Evolutionary conservation across 768 basidiomycete genomes (phyloP).

Genomic region (Pholiota molesta): DNA sequence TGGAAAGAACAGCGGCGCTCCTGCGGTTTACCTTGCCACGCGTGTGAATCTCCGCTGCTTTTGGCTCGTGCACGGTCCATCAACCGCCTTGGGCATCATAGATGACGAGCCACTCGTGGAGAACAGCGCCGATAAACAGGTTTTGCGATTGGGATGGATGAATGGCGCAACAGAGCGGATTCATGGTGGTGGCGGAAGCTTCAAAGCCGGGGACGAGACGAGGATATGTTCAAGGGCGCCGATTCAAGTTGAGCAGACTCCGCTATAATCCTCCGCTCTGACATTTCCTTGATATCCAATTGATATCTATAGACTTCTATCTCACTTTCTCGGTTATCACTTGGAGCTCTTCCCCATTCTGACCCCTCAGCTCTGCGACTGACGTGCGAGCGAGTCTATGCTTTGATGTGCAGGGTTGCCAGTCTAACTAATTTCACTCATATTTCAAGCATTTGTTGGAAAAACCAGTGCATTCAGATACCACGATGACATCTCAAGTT

Average conservation of each 20-base stretch:
- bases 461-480: too few relatives aligned
- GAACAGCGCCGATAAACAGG: neutral
- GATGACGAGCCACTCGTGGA: neutral
- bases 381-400: neutral
- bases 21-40: conserved; percentile 16
- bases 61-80: conserved; percentile 26
- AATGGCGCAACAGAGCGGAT: neutral
- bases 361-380: neutral
- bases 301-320: neutral
- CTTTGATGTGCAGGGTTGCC: neutral
- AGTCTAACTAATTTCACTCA: neutral
- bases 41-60: conserved; percentile 28
- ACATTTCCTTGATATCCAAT: neutral
- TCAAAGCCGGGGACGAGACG: neutral
- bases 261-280: conserved; percentile 8
- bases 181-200: neutral
- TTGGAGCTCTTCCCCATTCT: neutral
- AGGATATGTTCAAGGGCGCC: conserved; percentile 12
- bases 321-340: neutral
- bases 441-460: neutral
- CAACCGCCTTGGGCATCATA: conserved; percentile 1
- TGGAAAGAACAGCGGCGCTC: conserved; percentile 20
- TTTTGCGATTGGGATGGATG: neutral
- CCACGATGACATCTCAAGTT: too few relatives aligned
- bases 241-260: conserved; percentile 23